Conservation (phyloP, 257 asterid species). For the Orobanche coerulescens region DNA sequence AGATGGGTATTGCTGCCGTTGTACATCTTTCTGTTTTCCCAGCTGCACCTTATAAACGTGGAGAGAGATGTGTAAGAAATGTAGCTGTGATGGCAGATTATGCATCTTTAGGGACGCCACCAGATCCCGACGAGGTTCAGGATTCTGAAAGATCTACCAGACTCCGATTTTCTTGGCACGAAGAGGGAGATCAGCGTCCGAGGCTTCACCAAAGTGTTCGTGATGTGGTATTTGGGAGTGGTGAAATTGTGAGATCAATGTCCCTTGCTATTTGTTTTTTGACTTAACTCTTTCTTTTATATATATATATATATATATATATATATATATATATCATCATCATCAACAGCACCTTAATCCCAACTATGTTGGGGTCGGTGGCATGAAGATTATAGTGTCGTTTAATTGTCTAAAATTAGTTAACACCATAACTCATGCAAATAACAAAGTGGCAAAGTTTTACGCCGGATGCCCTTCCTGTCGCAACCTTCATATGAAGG, state of each 20-base stretch:
- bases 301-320: too few relatives aligned
- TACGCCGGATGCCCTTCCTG: too few relatives aligned
- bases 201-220: constrained; percentile 87
- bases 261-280: constrained; percentile 4
- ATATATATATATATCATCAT: too few relatives aligned
- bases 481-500: too few relatives aligned
- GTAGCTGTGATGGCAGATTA: constrained; percentile 89
- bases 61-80: constrained; percentile 92
- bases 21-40: constrained; percentile 94
- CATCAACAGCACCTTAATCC: too few relatives aligned
- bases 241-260: constrained; percentile 70
- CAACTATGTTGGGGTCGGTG: too few relatives aligned
- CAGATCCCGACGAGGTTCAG: constrained; percentile 90
- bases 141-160: constrained; percentile 72
- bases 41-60: constrained; percentile 84
- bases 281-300: too few relatives aligned
- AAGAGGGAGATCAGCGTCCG: constrained; percentile 56
- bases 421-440: too few relatives aligned
- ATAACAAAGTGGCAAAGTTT: too few relatives aligned
- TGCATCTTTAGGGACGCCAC: constrained; percentile 83
- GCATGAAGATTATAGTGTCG: too few relatives aligned
- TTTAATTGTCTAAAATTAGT: too few relatives aligned
- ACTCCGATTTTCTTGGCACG: constrained; percentile 46
- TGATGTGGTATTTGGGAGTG: constrained; percentile 91
- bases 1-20: constrained; percentile 99